These are phyloP conservation scores for Aspergillus flavus DNA, from an alignment of 2,329 filamentous ascomycete genomes.

Conservation along the genomic window DNA sequence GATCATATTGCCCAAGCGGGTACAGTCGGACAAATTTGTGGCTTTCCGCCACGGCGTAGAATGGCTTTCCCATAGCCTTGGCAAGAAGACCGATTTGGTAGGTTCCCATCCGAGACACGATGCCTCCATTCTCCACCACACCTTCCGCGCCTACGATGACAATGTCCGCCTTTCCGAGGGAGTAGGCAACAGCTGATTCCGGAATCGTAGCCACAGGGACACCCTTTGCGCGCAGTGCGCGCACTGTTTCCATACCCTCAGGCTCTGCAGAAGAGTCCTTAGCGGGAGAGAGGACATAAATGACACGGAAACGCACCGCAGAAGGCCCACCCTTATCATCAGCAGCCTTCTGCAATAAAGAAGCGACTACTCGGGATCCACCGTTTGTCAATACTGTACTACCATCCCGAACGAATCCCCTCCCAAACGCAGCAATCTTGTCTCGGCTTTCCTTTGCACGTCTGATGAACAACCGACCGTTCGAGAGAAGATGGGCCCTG, in stretches of 20 bases:
- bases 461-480: slow-evolving; percentile 82
- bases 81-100: slow-evolving; percentile 86
- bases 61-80: slow-evolving; percentile 70
- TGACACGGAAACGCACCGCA: slow-evolving; percentile 75
- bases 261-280: slow-evolving; percentile 42
- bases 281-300: slow-evolving; percentile 66
- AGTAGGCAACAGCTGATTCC: slow-evolving; percentile 75
- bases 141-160: slow-evolving; percentile 73
- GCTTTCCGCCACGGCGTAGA: slow-evolving; percentile 91
- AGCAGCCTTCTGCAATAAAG: slow-evolving; percentile 73
- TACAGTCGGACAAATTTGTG: slow-evolving; percentile 95
- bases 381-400: slow-evolving; percentile 88
- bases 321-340: slow-evolving; percentile 59
- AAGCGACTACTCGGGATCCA: slow-evolving; percentile 79
- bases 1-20: slow-evolving; percentile 76
- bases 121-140: slow-evolving; percentile 89
- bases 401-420: slow-evolving; percentile 76
- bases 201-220: slow-evolving; percentile 83
- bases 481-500: slow-evolving; percentile 78
- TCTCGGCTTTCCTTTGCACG: slow-evolving; percentile 83
- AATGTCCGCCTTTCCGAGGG: slow-evolving; percentile 72
- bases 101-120: slow-evolving; percentile 83
- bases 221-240: slow-evolving; percentile 69
- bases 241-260: slow-evolving; percentile 73
- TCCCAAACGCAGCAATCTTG: slow-evolving; percentile 78